Base-by-base conservation (phyloP, 495 filamentous ascomycete genomes). In the Podospora fimiseda region DNA sequence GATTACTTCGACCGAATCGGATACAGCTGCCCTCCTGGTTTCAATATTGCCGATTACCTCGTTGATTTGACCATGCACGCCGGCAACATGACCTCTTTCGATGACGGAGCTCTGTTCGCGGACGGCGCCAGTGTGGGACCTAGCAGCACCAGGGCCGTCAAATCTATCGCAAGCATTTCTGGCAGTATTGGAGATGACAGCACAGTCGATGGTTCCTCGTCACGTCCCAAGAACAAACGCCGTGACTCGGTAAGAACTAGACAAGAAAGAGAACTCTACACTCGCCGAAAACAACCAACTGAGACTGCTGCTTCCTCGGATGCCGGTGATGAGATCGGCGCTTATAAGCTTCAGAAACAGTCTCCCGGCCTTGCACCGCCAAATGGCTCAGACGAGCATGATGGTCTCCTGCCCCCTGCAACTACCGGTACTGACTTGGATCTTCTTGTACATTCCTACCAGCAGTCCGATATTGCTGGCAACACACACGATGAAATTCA, bases 11-110 rank as follows among this genome's bases (percentile, higher is more conserved):
- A 95, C 55, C 77, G 84, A 21, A 82, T 93, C 53, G 93, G 93
- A 27, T 98, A 95, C 62, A 70, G 82, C 33, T 98, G 93, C 63
- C 93, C 93, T 22, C 88, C 93, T 11, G 93, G 93, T 3, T 98
- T 98, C 79, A 98, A 98, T 58, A 97, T 98, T 64, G 93, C 93
- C 1, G 93, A 98, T 61, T 98, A 95, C 59, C 80, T 98, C 6
- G 90, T 98, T 41, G 93, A 99, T 66, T 74, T 99, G 16, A 96
- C 93, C 0, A 96, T 99, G 90, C 93, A 99, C 67, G 90, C 88
- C 27, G 64, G 73, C 23, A 59, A 66, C 14, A 66, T 62, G 19
- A 61, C 65, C 14, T 60, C 62, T 1, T 69, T 67, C 24, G 72
- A 77, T 38, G 73, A 77, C 23, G 81, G 86, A 19, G 74, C 73